Evolutionary conservation across 1,284 basidiomycete genomes (phyloP), one percentile per base, ranked within the genome.

Genomic region (Sporisorium exsertum): DNA sequence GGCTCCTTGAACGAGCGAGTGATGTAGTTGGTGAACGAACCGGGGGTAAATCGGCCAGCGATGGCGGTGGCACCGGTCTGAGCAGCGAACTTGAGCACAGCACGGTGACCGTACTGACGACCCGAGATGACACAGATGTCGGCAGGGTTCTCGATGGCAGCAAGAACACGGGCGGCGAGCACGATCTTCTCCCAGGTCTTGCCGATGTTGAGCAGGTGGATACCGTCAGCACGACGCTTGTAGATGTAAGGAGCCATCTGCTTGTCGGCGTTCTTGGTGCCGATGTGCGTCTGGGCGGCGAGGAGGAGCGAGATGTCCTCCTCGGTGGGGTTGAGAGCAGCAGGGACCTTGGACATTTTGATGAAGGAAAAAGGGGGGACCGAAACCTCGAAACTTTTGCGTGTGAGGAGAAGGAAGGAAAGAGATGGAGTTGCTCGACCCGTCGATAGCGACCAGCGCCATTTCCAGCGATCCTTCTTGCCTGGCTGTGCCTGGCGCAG

Each of bases 1-100:
- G 96, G 96, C 89, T 99, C 96, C 90, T 98, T 99, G 93, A 98
- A 99, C 70, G 95, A 97, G 84, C 94, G 93, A 83, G 95, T 98
- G 90, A 97, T 97, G 90, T 98, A 98, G 90, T 99, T 99, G 87
- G 96, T 99, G 90, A 87, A 87, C 84, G 91, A 93, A 90, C 97
- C 97, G 84, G 96, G 96, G 82, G 96, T 99, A 90, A 99, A 98
- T 85, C 96, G 94, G 85, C 96, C 96, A 79, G 96, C 97, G 85
- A 99, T 99, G 79, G 96, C 94, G 87, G 96, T 93, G 60, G 96
- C 96, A 84, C 96, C 96, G 75, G 95, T 98, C 90, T 96, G 95
- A 86, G 94, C 91, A 72, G 95, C 96, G 88, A 91, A 98, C 90
- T 97, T 99, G 88, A 98, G 91, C 87, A 99, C 96, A 65, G 94